These are phyloP conservation scores for Ramaria sp. DNA, from an alignment of 768 basidiomycete species.

Conservation along the genomic window DNA sequence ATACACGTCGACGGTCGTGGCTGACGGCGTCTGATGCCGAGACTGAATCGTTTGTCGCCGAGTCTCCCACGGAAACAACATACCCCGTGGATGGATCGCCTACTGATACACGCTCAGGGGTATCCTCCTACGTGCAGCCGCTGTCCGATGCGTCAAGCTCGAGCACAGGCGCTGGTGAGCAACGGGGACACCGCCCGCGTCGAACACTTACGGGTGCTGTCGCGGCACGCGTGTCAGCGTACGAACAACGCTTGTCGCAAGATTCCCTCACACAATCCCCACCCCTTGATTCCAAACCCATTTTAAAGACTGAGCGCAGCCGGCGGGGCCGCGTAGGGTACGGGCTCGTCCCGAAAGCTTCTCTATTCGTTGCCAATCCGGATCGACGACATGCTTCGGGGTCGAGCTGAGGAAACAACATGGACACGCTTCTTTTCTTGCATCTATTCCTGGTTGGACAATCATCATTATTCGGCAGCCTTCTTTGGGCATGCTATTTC, in stretches of 20 bases:
- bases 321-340: slow-evolving; percentile 40
- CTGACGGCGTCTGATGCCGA: background rate
- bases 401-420: background rate
- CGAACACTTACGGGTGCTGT: slow-evolving; percentile 22
- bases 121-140: background rate
- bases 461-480: background rate
- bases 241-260: slow-evolving; percentile 49
- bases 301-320: slow-evolving; percentile 21
- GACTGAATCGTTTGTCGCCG: slow-evolving; percentile 10
- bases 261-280: slow-evolving; percentile 24
- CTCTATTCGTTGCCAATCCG: slow-evolving; percentile 69
- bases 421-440: background rate
- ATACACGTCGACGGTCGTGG: background rate
- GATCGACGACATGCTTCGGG: slow-evolving; percentile 21
- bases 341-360: slow-evolving; percentile 51
- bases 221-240: slow-evolving; percentile 42
- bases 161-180: too few species aligned
- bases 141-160: slow-evolving; percentile 8
- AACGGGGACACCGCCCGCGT: background rate
- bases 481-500: background rate
- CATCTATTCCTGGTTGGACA: background rate
- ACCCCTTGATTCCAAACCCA: slow-evolving; percentile 26
- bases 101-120: slow-evolving; percentile 1
- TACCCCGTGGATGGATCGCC: too few species aligned
- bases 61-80: slow-evolving; percentile 26